These are phyloP conservation scores for Verbascum thapsus DNA, from an alignment of 257 asterid genomes.

Conservation along the genomic window DNA sequence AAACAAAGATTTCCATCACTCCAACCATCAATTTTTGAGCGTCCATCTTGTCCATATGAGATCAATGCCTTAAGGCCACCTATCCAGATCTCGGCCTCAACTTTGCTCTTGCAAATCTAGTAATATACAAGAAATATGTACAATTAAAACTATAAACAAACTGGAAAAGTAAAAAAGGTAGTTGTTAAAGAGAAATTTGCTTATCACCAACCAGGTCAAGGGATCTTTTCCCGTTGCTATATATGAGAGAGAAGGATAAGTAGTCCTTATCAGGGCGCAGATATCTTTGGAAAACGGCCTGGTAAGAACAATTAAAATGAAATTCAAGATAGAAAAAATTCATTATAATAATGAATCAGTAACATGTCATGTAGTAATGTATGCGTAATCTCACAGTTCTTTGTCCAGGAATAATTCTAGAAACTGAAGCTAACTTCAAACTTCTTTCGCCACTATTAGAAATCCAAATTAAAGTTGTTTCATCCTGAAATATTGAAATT, in stretches of 20 bases:
- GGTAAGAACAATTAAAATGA: conserved; percentile 26
- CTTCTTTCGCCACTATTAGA: conserved; percentile 60
- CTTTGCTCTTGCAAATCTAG: conserved; percentile 73
- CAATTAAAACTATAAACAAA: not conserved
- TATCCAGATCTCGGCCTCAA: conserved; percentile 87
- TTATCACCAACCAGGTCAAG: conserved; percentile 84
- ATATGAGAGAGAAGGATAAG: conserved; percentile 86
- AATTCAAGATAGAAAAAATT: conserved; percentile 1
- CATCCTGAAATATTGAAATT: conserved; percentile 7
- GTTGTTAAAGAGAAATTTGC: not conserved
- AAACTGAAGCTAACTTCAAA: conserved; percentile 62
- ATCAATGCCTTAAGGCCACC: conserved; percentile 69
- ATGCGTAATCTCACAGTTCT: conserved; percentile 58
- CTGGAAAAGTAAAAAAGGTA: not conserved
- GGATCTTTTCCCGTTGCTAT: conserved; percentile 89
- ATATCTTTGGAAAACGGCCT: conserved; percentile 94
- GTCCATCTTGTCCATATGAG: conserved; percentile 59
- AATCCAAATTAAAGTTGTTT: conserved; percentile 13
- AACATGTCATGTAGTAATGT: conserved; percentile 7
- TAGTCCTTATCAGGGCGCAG: conserved; percentile 89
- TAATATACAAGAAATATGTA: conserved; percentile 25
- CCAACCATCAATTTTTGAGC: conserved; percentile 93
- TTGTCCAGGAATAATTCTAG: conserved; percentile 69
- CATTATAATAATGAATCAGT: conserved; percentile 5
- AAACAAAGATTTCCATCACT: conserved; percentile 79